A percentile compares a stretch with the other conserved stretches of the same genome.
Conservation (phyloP, 306 rosid genomes). For the Castanea crenata region DNA sequence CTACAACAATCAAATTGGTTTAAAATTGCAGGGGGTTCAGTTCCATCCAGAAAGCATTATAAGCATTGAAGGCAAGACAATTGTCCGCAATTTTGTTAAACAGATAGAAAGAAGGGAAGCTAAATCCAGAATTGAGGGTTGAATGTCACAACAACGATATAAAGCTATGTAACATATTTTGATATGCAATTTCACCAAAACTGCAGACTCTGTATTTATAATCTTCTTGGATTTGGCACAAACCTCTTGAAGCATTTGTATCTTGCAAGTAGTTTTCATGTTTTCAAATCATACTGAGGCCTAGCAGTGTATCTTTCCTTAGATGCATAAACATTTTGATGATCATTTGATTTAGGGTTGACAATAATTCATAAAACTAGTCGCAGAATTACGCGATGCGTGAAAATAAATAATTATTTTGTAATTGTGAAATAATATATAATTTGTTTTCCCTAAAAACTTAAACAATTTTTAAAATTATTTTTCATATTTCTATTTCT, state of each 20-base stretch:
- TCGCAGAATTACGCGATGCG: no score
- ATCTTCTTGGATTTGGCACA: background rate
- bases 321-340: background rate
- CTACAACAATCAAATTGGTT: background rate
- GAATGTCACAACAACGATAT: background rate
- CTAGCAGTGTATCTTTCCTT: background rate
- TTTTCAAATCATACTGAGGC: background rate
- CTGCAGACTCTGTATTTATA: background rate
- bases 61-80: slow-evolving; percentile 66
- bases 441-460: no score
- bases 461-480: no score
- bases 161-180: background rate
- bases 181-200: background rate
- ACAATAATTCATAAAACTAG: no score
- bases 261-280: background rate
- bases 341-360: background rate
- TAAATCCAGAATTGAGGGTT: slow-evolving; percentile 19
- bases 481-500: no score
- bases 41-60: slow-evolving; percentile 96
- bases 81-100: slow-evolving; percentile 65
- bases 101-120: slow-evolving; percentile 63
- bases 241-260: no score
- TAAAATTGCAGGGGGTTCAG: slow-evolving; percentile 77
- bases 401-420: no score
- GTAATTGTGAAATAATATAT: no score